These are phyloP conservation scores for Poteriospumella lacustris DNA, from an alignment of 108 stramenopile species.

Conservation along the genomic window DNA sequence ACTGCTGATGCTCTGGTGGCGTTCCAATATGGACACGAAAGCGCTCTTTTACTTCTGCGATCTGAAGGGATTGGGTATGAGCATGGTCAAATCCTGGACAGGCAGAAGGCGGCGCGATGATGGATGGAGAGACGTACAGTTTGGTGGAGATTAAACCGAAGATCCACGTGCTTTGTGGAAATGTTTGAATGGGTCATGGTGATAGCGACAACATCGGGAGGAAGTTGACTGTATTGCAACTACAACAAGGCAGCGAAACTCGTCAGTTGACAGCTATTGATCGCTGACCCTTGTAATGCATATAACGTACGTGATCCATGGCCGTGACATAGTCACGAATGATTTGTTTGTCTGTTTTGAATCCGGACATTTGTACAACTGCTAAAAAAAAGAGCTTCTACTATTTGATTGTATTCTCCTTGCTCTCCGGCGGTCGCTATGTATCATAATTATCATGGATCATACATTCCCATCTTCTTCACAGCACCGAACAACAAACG, in stretches of 20 bases:
- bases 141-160: conserved; percentile 81
- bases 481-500: too few relatives aligned
- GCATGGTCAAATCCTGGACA: conserved; percentile 13
- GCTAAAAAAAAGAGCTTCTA: too few relatives aligned
- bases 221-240: conserved; percentile 47
- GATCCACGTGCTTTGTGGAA: conserved; percentile 79
- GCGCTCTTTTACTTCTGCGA: conserved; percentile 60
- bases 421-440: too few relatives aligned
- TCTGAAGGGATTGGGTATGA: too few relatives aligned
- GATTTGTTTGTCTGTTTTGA: not conserved
- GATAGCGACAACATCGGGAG: conserved; percentile 51
- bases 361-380: too few relatives aligned
- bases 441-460: too few relatives aligned
- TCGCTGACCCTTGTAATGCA: not conserved
- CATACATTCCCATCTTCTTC: too few relatives aligned
- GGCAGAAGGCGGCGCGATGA: not conserved
- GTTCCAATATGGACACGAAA: conserved; percentile 91
- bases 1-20: conserved; percentile 70
- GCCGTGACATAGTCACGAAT: conserved; percentile 30
- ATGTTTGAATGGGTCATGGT: conserved; percentile 90
- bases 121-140: conserved; percentile 47
- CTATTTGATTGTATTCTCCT: too few relatives aligned
- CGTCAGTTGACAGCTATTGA: not conserved
- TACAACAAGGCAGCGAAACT: not conserved
- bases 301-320: conserved; percentile 19